Evolutionary conservation across 805 yeast genomes (phyloP), one percentile per base, ranked within the genome.

Genomic region (Saccharomyces jurei): DNA sequence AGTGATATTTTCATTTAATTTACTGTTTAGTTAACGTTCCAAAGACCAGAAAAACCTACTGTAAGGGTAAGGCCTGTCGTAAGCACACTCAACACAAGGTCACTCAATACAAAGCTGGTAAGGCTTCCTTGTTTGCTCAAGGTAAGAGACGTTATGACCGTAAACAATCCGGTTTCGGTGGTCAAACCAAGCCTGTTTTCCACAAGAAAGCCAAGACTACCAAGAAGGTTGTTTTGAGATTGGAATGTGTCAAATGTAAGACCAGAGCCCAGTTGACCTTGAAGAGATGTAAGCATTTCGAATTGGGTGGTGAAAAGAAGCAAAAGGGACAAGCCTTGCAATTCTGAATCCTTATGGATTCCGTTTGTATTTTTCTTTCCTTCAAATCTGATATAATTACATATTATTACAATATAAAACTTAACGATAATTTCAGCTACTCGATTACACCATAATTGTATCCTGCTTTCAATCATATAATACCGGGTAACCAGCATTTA

Each of bases 81-180:
- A 89, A 90, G 82, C 99, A 94, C 94, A 92, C 98, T 74, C 97
- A 90, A 82, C 99, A 94, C 96, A 94, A 92, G 86, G 99, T 94
- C 75, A 92, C 99, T 80, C 99, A 94, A 84, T 94, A 94, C 95
- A 94, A 94, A 81, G 96, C 98, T 77, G 99, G 99, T 82, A 94
- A 94, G 84, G 98, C 99, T 77, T 92, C 98, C 66, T 86, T 91
- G 73, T 90, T 84, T 76, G 97, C 98, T 71, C 98, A 94, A 83
- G 99, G 99, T 87, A 94, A 95, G 92, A 90, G 99, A 86, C 91
- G 99, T 85, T 94, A 94, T 84, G 99, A 94, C 92, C 96, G 99
- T 82, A 94, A 94, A 82, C 99, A 94, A 84, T 77, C 87, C 74
- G 99, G 99, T 90, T 94, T 84, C 82, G 99, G 99, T 89, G 99